phyloP scores from a whole-genome alignment of 2,329 filamentous ascomycete species.

The Periconia sp. region DNA sequence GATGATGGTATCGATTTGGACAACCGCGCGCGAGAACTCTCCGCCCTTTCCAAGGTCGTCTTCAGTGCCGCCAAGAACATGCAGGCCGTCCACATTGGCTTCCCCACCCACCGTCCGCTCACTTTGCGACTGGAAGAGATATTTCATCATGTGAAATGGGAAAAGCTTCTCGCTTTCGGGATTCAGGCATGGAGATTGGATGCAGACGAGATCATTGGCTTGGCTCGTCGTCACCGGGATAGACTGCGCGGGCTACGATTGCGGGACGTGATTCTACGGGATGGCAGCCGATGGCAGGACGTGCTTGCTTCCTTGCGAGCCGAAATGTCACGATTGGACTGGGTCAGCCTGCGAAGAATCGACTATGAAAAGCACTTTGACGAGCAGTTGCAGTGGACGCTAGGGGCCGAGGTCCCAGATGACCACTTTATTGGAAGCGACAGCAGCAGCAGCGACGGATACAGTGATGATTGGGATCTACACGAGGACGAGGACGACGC shows the following conservation, averaged over 20 bases:
- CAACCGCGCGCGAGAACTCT: slow-evolving; percentile 59
- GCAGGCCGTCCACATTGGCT: slow-evolving; percentile 65
- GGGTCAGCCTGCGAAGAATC: slow-evolving; percentile 64
- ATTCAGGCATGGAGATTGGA: slow-evolving; percentile 66
- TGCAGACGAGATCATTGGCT: slow-evolving; percentile 60
- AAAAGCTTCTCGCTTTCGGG: slow-evolving; percentile 63
- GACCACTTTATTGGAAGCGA: slow-evolving; percentile 48
- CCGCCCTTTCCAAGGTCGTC: slow-evolving; percentile 58
- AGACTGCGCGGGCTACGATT: slow-evolving; percentile 62
- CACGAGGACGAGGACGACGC: slow-evolving; percentile 34
- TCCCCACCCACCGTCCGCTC: slow-evolving; percentile 59
- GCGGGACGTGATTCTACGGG: slow-evolving; percentile 61
- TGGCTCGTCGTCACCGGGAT: slow-evolving; percentile 58
- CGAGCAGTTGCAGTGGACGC: slow-evolving; percentile 40
- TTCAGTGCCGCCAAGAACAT: slow-evolving; percentile 63
- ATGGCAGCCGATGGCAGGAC: slow-evolving; percentile 63
- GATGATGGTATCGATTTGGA: slow-evolving; percentile 61
- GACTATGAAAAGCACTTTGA: slow-evolving; percentile 61
- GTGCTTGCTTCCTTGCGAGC: slow-evolving; percentile 59
- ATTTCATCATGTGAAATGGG: slow-evolving; percentile 65
- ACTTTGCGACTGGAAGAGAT: slow-evolving; percentile 61
- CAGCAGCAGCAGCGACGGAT: slow-evolving; percentile 45
- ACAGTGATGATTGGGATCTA: slow-evolving; percentile 38
- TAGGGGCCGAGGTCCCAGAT: slow-evolving; percentile 53
- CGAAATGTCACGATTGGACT: slow-evolving; percentile 60